Percentiles rank a stretch among this genome's conserved stretches.
Evolutionary conservation across 169 alveolate genomes (phyloP).

Genomic region (Condylostoma magnum): DNA sequence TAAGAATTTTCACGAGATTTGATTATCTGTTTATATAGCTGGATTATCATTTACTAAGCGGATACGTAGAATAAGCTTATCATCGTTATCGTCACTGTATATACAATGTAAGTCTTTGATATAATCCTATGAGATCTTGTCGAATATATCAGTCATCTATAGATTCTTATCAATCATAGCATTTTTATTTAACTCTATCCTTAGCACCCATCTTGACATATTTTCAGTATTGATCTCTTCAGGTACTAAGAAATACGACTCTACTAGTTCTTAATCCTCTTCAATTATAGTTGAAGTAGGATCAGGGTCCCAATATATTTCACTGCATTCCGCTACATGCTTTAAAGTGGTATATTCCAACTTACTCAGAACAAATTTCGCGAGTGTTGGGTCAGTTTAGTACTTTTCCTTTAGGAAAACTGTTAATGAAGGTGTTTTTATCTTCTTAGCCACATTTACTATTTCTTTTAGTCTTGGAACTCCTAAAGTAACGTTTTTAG

Average conservation of each 20-base stretch:
- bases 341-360: conserved; percentile 96
- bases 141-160: conserved; percentile 93
- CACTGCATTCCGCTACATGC: conserved; percentile 89
- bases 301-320: conserved; percentile 97
- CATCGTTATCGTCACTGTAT: conserved; percentile 96
- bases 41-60: conserved; percentile 75
- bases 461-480: conserved; percentile 99
- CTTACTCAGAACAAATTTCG: conserved; percentile 91
- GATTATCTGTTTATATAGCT: conserved; percentile 12
- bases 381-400: conserved; percentile 89
- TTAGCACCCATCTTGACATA: conserved; percentile 93
- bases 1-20: conserved; percentile 9
- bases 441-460: conserved; percentile 97
- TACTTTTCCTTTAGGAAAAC: conserved; percentile 87
- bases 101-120: conserved; percentile 92
- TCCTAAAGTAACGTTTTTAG: conserved; percentile 99
- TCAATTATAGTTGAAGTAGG: conserved; percentile 90
- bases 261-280: conserved; percentile 92
- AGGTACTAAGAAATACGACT: conserved; percentile 94
- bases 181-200: conserved; percentile 93
- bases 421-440: conserved; percentile 97
- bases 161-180: conserved; percentile 95
- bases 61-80: conserved; percentile 93
- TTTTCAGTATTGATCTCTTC: conserved; percentile 71
- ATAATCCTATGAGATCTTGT: conserved; percentile 87